phyloP scores from a whole-genome alignment of 2,329 filamentous ascomycete genomes.

The Rhexocercosporidium sp. region DNA sequence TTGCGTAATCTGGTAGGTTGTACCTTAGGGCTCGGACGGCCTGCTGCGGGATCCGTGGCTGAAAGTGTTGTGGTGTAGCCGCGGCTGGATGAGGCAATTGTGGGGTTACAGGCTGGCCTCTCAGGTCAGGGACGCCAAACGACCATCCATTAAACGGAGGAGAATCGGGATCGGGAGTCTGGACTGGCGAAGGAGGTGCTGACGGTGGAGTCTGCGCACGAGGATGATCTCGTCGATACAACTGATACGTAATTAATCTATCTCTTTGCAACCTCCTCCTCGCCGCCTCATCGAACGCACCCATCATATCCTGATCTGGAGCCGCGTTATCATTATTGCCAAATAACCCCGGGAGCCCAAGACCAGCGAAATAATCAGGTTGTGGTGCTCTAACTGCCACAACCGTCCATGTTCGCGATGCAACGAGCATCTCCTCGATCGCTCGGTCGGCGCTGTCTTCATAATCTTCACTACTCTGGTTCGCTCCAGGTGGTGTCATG shows the following conservation, averaged over 20 bases:
- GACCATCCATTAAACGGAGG: too few relatives aligned
- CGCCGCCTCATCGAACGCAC: neutral
- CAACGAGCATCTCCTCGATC: neutral
- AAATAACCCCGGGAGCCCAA: too few relatives aligned
- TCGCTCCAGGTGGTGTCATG: neutral
- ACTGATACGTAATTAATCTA: neutral
- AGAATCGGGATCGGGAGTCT: neutral
- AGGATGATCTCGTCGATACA: neutral
- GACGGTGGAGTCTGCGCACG: neutral
- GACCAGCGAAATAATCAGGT: too few relatives aligned
- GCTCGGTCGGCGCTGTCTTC: neutral
- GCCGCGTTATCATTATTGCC: too few relatives aligned
- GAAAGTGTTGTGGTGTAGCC: neutral
- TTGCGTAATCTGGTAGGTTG: neutral
- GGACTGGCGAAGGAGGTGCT: neutral
- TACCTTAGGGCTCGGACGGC: neutral
- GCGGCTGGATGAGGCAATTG: too few relatives aligned
- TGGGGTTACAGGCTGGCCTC: too few relatives aligned
- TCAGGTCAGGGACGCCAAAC: too few relatives aligned
- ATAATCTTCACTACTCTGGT: too few relatives aligned
- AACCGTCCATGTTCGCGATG: neutral
- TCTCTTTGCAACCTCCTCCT: neutral
- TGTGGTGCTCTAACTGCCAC: neutral
- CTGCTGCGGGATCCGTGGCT: neutral
- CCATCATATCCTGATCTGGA: neutral